Evolutionary conservation across 106 monocot species (phyloP), one percentile per base, ranked within the genome.

Genomic region (Dendrobium huoshanense): DNA sequence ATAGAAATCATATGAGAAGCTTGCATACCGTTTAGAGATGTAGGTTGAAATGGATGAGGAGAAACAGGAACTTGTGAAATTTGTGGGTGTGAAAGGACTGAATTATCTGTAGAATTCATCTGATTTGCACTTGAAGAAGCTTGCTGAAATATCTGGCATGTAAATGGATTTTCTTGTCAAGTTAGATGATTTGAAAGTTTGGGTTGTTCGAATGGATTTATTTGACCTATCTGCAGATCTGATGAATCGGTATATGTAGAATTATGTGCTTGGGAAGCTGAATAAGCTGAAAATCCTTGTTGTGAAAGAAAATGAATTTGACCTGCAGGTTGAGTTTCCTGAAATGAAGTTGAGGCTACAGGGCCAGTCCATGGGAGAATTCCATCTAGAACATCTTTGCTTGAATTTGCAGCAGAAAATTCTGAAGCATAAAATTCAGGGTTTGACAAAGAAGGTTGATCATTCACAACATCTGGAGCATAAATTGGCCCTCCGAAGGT

Each of bases 351-450:
- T 33, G 44, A 15, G 17, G 72, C 55, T 37, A 31, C 18, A 45
- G 29, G 67, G n/a, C 29, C 51, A 51, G 51, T 51, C 51, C 54
- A 54, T 51, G 79, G 79, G 22, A 84, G 75, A 31, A 84, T 72
- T 59, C 54, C 67, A 65, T 79, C 82, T 67, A 83, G 77, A 80
- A 79, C 59, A 80, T 83, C 87, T 76, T 68, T 31, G 64, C 37
- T 83, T 55, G 85, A 55, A 17, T 78, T 65, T 41, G 64, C 77
- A 3, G 33, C 41, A 44, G 80, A 77, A 49, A 80, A 67, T 24
- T 72, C 74, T 75, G 80, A 48, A 68, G 79, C 16, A 20, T 44
- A 81, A 77, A 80, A n/a, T 55, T 80, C 19, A 74, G 33, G 51
- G 61, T 24, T 45, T 51, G 51, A 9, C 2, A 51, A 51, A 51